Evolutionary conservation across 1,139 yeast genomes (phyloP).

Genomic region (Waltiozyma sp.): DNA sequence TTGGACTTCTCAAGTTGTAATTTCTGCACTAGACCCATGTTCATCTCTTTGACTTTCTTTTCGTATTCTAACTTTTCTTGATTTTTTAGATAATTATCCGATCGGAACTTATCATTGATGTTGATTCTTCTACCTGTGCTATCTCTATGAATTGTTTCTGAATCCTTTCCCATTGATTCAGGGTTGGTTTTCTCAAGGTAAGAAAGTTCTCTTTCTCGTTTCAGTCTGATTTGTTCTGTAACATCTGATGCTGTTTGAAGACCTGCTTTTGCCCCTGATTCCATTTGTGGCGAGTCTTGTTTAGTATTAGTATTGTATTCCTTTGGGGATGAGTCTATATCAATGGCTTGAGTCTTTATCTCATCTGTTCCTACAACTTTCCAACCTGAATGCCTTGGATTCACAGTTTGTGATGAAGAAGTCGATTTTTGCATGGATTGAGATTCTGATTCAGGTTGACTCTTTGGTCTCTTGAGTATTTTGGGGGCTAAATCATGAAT

Average conservation of each 20-base stretch:
- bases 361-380: constrained; percentile 22
- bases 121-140: constrained; percentile 41
- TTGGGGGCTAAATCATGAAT: not conserved
- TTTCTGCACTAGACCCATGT: constrained; percentile 36
- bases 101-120: constrained; percentile 24
- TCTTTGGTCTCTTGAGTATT: not conserved
- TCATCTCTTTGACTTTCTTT: constrained; percentile 24
- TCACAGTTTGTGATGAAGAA: not conserved
- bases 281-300: constrained; percentile 17
- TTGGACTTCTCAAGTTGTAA: constrained; percentile 18
- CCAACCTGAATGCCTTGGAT: constrained; percentile 10
- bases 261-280: constrained; percentile 33
- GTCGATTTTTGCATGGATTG: not conserved
- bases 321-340: not conserved
- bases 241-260: constrained; percentile 33
- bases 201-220: constrained; percentile 18
- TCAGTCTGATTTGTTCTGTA: constrained; percentile 23
- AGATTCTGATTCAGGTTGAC: not conserved
- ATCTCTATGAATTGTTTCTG: constrained; percentile 50
- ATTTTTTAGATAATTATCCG: constrained; percentile 19
- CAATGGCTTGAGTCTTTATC: constrained; percentile 1
- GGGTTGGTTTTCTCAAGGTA: constrained; percentile 7
- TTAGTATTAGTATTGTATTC: not conserved
- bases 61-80: constrained; percentile 22
- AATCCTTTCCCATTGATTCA: constrained; percentile 5